These are phyloP conservation scores for Podospora fimiseda DNA, from an alignment of 495 filamentous ascomycete species.

Conservation along the genomic window DNA sequence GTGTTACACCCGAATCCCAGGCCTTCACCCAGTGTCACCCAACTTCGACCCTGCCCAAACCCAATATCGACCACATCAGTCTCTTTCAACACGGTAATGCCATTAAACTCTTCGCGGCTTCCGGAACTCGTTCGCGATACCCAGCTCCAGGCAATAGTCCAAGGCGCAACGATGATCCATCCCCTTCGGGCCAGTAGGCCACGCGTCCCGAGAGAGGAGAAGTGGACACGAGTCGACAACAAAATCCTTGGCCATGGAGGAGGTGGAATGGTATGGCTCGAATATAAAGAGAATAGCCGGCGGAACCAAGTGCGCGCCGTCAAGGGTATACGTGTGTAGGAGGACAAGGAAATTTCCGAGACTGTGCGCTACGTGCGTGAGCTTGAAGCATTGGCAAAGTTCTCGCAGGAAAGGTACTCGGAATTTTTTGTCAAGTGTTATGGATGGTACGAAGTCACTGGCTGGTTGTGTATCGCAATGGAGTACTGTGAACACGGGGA, in stretches of 20 bases:
- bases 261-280: slow-evolving; percentile 33
- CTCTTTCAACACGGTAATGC: slow-evolving; percentile 3
- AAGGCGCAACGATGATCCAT: not conserved
- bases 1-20: too few species aligned
- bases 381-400: slow-evolving; percentile 38
- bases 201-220: slow-evolving; percentile 14
- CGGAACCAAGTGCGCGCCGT: slow-evolving; percentile 23
- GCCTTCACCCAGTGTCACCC: too few species aligned
- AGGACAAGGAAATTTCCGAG: slow-evolving; percentile 1
- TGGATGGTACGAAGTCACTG: slow-evolving; percentile 35
- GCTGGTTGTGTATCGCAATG: slow-evolving; percentile 35
- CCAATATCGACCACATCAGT: too few species aligned
- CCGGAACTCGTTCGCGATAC: not conserved
- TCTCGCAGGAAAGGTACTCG: slow-evolving; percentile 29
- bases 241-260: slow-evolving; percentile 24
- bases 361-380: slow-evolving; percentile 30
- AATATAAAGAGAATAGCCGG: slow-evolving; percentile 20
- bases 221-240: slow-evolving; percentile 19
- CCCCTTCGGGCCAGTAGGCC: not conserved
- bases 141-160: not conserved
- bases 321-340: slow-evolving; percentile 19
- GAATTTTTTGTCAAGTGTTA: slow-evolving; percentile 27
- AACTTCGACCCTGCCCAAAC: not conserved
- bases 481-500: slow-evolving; percentile 37
- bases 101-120: not conserved